Evolutionary conservation across 768 basidiomycete genomes (phyloP), one percentile per base, ranked within the genome.

Genomic region (Phaffia australis): DNA sequence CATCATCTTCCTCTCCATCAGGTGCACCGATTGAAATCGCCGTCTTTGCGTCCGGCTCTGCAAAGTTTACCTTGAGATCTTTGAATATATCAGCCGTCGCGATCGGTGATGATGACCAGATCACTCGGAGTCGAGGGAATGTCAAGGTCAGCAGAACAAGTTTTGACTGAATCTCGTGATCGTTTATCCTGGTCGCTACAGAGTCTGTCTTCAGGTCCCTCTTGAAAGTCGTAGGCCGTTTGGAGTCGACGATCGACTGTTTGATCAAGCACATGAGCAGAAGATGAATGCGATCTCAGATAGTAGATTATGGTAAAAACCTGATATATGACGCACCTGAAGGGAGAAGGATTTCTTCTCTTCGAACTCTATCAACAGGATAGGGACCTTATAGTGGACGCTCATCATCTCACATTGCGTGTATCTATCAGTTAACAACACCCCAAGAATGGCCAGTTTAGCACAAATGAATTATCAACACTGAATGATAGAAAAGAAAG

Each of bases 321-420:
- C 16, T 35, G 30, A 27, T 32, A 48, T 23, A 16, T n/a, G 8
- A 71, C 75, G 65, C 58, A 88, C 92, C 77, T 92, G 87, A 15
- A 98, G 81, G 0, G 88, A 87, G 75, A 97, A 95, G 0, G 89
- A 85, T 72, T 94, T 97, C 75, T 95, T 88, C 78, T 98, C 91
- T 74, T 98, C 94, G 69, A 98, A 98, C 74, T 99, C 93, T 71
- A 98, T 95, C 14, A 98, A 80, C 19, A 99, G 79, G 61, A 99
- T 81, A 0, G 94, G 93, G 23, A 87, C 84, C 76, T 91, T 95
- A 79, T 99, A 98, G 74, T 97, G 88, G 19, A 86, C 86, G 0
- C 88, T 91, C 94, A 99, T 97, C 25, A 89, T 75, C 76, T 98
- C 94, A 78, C 94, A 98, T 73, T 99, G 95, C 0, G 91, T 88